Evolutionary conservation across 495 filamentous ascomycete genomes (phyloP), one percentile per base, ranked within the genome.

Genomic region (Daldinia childiae): DNA sequence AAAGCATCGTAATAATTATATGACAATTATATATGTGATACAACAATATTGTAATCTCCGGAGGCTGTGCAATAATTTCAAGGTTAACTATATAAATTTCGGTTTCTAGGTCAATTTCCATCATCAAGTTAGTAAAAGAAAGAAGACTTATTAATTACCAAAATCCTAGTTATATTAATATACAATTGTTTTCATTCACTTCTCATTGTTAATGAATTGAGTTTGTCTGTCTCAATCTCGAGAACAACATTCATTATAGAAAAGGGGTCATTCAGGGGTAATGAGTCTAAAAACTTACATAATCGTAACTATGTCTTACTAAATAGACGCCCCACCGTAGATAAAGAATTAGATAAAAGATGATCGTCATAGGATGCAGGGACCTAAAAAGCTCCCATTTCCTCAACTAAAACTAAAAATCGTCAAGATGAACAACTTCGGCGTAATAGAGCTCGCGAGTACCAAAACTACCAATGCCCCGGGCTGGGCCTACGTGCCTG

Each of bases 401-500:
- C 36, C 27, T n/a, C 29, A 32, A 21, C n/a, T 19, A 34, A 50
- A 61, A 64, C 9, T 19, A 21, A 36, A 61, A 64, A 36, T 11
- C 50, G 32, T 36, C 38, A 62, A 52, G 30, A 85, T 86, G 83
- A 84, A 85, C 69, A 83, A 84, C 68, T 88, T 88, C 64, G 86
- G 86, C 58, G 85, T 97, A 73, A 89, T 95, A 78, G 88, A 95
- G 55, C 82, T 97, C 51, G 90, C 92, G 15, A 90, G 83, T 76
- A 85, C 90, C 3, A 87, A 87, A 45, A 87, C 88, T 19, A 85
- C 86, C 62, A 81, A 83, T 56, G 91, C 91, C 1, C 93, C 94
- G 0, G 94, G 94, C 66, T 98, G 91, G 89, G 91, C 92, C 43
- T 95, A 95, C 78, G 93, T 97, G 19, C 88, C 92, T 34, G 91